Evolutionary conservation across 129 eudicot species (phyloP).

Genomic region (Ambrosia artemisiifolia): DNA sequence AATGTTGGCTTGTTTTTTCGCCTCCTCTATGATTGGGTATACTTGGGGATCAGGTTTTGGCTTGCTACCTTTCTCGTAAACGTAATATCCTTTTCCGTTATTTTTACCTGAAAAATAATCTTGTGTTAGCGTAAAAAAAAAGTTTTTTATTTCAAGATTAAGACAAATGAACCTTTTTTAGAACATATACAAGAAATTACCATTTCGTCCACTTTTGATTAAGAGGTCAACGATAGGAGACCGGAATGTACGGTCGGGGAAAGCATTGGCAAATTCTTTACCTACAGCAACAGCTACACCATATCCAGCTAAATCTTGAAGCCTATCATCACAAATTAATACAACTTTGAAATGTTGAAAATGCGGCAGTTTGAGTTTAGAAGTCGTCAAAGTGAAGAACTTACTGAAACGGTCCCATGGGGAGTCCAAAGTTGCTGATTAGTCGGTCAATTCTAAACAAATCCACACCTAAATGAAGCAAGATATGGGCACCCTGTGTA

Average conservation of each 20-base stretch:
- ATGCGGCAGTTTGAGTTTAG: not conserved
- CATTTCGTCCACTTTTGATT: slow-evolving; percentile 82
- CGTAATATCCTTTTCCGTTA: slow-evolving; percentile 88
- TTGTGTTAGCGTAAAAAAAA: not conserved
- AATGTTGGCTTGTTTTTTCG: slow-evolving; percentile 53
- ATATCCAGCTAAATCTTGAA: slow-evolving; percentile 90
- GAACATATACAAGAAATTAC: slow-evolving; percentile 29
- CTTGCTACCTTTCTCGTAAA: slow-evolving; percentile 87
- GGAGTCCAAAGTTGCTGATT: slow-evolving; percentile 80
- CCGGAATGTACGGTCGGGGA: slow-evolving; percentile 70
- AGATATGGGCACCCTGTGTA: slow-evolving; percentile 66
- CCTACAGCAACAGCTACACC: slow-evolving; percentile 85
- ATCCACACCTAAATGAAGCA: slow-evolving; percentile 85
- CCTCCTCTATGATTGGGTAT: slow-evolving; percentile 69
- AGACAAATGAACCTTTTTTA: not conserved
- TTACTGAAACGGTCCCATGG: slow-evolving; percentile 99
- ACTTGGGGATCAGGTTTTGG: slow-evolving; percentile 89
- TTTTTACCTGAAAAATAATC: slow-evolving; percentile 55
- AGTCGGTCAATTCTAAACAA: slow-evolving; percentile 75
- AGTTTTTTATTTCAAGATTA: not conserved
- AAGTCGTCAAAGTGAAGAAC: slow-evolving; percentile 7
- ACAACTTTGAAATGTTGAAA: not conserved
- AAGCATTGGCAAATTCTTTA: slow-evolving; percentile 56
- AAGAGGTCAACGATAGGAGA: slow-evolving; percentile 71
- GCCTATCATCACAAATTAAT: slow-evolving; percentile 45